phyloP scores from a whole-genome alignment of 1,284 basidiomycete genomes.

The Malassezia brasiliensis region DNA sequence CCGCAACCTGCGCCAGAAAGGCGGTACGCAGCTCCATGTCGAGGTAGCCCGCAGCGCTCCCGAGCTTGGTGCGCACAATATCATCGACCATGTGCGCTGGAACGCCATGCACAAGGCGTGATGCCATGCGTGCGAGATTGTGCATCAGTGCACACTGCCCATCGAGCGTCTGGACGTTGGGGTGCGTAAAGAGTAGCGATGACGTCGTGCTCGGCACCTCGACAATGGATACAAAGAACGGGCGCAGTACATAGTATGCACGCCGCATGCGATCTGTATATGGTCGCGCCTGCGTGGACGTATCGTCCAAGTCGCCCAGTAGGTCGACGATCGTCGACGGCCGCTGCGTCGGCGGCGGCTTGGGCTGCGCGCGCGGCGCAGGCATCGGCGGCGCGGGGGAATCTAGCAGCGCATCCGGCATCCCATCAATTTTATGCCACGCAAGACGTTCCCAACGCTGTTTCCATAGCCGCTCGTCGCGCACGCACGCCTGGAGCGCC shows the following conservation, averaged over 20 bases:
- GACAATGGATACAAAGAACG: conserved; percentile 3
- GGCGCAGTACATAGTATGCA: conserved; percentile 1
- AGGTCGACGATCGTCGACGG: conserved; percentile 1
- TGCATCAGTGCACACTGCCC: conserved; percentile 8
- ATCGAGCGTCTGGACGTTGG: neutral
- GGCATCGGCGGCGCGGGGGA: neutral
- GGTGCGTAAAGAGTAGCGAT: conserved; percentile 1
- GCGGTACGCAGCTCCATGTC: conserved; percentile 12
- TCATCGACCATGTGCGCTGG: neutral
- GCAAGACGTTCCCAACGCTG: conserved; percentile 1
- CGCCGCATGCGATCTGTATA: conserved; percentile 5
- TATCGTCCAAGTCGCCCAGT: conserved; percentile 2
- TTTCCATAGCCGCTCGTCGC: conserved; percentile 12
- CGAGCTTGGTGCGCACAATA: conserved; percentile 1
- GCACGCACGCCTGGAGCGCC: neutral
- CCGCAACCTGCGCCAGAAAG: conserved; percentile 1
- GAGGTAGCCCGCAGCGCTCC: neutral
- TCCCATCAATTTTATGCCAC: neutral
- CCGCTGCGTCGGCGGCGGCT: neutral
- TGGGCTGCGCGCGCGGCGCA: neutral
- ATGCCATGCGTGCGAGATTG: conserved; percentile 5
- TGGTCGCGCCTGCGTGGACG: neutral
- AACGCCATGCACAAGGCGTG: neutral
- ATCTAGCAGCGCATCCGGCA: conserved; percentile 8
- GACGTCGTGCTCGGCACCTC: conserved; percentile 6